Base-by-base conservation (phyloP, 2,329 filamentous ascomycete genomes). In the Penicillium concentricum region DNA sequence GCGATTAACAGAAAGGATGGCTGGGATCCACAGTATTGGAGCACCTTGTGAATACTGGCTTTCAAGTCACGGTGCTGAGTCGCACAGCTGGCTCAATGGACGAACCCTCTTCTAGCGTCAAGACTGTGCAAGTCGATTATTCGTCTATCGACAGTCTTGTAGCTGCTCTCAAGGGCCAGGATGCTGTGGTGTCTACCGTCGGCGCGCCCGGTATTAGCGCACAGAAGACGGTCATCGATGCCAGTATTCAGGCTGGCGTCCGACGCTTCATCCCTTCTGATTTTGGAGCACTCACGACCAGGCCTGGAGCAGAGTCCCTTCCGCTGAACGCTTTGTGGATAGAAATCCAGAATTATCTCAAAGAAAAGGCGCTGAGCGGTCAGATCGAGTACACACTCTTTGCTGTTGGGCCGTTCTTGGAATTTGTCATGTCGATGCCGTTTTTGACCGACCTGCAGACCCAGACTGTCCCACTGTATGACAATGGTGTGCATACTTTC, bases 401-500 rank as follows among this genome's bases (percentile, higher is more conserved):
- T 35, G 55, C 42, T 5, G 43, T 57, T 34, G 50, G 55, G 15
- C 38, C 50, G 5, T 47, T 57, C 24, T 20, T 57, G 24, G 50
- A 57, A 38, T 57, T 49, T 39, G 55, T 57, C 30, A 57, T 57
- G 43, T 54, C 55, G 6, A 54, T 43, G 37, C 43, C 50, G 2
- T 57, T 57, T 26, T 34, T 57, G 18, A 51, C 37, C n/a, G 44
- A 57, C 20, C 30, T 32, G 13, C 42, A 43, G 15, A 47, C 44
- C 5, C 55, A 57, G 3, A 41, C 24, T 13, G 44, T n/a, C 32
- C 41, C 20, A 5, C 7, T 48, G 1, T 57, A 43, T 28, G 54
- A 54, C 26, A 30, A 48, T 20, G 49, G 54, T 20, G 26, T 20
- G 10, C 35, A 48, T 24, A n/a, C 35, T 12, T 53, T 57, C 26